Conservation (phyloP, 164 flowering plant genomes). For the Berberis thunbergii region DNA sequence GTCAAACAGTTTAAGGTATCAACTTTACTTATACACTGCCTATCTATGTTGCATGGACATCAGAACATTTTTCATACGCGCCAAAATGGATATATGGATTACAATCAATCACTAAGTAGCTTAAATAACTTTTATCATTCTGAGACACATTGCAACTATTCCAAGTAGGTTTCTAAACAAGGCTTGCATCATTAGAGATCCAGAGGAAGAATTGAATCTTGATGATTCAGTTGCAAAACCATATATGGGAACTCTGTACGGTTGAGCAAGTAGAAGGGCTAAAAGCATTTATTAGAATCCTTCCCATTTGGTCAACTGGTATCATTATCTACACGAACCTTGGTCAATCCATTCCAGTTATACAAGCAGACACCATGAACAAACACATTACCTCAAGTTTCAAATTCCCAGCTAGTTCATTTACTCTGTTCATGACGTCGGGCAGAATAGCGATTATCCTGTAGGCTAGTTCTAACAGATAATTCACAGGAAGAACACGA, state of each 20-base stretch:
- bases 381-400: conserved; percentile 7
- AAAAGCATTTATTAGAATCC: conserved; percentile 9
- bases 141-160: background rate
- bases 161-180: conserved; percentile 10
- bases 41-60: background rate
- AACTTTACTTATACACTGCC: background rate
- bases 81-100: too few species aligned
- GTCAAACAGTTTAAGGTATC: background rate
- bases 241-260: conserved; percentile 10
- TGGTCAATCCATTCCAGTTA: background rate
- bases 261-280: conserved; percentile 16
- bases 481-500: too few species aligned
- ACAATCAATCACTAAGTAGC: too few species aligned
- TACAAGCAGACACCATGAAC: conserved; percentile 12
- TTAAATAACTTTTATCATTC: background rate
- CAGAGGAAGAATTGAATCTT: conserved; percentile 3
- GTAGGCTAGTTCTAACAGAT: too few species aligned
- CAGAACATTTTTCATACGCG: too few species aligned
- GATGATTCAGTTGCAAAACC: conserved; percentile 12
- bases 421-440: conserved; percentile 2
- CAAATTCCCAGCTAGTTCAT: conserved; percentile 12
- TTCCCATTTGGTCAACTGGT: conserved; percentile 14
- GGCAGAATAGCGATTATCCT: too few species aligned
- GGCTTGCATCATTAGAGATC: conserved; percentile 12
- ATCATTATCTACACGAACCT: background rate